Evolutionary conservation across 1,139 yeast genomes (phyloP), one percentile per base, ranked within the genome.

Genomic region (Nakaseomyces glabratus): DNA sequence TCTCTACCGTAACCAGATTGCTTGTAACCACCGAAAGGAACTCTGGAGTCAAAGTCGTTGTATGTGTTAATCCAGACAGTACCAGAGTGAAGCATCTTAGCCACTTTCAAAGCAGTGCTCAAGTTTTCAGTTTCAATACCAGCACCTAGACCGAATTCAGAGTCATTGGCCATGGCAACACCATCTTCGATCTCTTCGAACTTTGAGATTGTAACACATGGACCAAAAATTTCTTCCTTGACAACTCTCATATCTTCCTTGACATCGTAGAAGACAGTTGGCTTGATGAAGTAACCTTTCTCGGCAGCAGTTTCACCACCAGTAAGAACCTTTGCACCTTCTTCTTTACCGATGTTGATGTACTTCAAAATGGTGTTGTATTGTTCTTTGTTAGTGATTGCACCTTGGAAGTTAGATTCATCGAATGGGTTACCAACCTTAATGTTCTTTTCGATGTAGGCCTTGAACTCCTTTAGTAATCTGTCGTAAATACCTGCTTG

Each of bases 1-100:
- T 79, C 88, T 66, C 82, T 75, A 54, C 88, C 88, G 58, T 77
- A 71, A 55, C 88, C 88, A 42, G 82, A 74, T 62, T 76, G 76
- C 57, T 76, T 76, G 66, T 63, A 76, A 48, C 88, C 88, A 57
- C 88, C 88, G 55, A 79, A 79, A 60, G 88, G 86, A 56, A 77
- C 80, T 58, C 69, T 66, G 40, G 68, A 71, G 59, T 78, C 74
- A 68, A 78, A 76, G 55, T 77, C 85, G 55, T 78, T 78, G 63
- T 77, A 78, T 39, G 84, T 66, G 46, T 84, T 84, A 55, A 77
- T 69, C 86, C 86, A 79, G 46, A 79, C 70, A 37, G 84, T 73
- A 61, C 88, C 88, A 35, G 85, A 73, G 51, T 71, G 71, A 43
- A 79, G 58, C 60, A 68, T 65, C 59, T 71, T 70, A 35, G 86